Percentiles rank a stretch among this genome's conserved stretches.
Conservation (phyloP, 169 alveolate species). For the Plasmodium coatneyi region DNA sequence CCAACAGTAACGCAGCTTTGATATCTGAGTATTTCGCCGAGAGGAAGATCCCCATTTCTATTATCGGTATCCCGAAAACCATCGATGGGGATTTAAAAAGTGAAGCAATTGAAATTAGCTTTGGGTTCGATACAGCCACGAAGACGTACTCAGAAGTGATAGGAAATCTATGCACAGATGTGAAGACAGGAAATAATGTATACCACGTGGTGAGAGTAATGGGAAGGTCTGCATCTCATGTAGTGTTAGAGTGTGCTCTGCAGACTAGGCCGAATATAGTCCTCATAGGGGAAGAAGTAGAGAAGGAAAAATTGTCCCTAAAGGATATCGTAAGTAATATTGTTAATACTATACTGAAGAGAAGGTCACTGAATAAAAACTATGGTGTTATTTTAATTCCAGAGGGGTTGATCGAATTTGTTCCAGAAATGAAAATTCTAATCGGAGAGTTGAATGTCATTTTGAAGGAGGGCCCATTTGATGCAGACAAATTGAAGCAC, state of each 20-base stretch:
- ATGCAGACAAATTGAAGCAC: conserved; percentile 68
- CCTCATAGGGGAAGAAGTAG: conserved; percentile 96
- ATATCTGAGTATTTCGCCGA: conserved; percentile 95
- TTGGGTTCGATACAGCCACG: conserved; percentile 99
- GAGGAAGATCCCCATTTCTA: conserved; percentile 79
- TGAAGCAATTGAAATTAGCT: conserved; percentile 95
- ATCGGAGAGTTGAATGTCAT: conserved; percentile 94
- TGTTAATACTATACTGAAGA: conserved; percentile 92
- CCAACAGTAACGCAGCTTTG: conserved; percentile 98
- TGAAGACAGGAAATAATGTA: conserved; percentile 91
- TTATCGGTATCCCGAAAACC: conserved; percentile 99
- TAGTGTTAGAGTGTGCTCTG: conserved; percentile 97
- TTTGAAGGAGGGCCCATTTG: conserved; percentile 80
- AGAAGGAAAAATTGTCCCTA: conserved; percentile 89
- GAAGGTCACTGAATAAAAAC: conserved; percentile 91
- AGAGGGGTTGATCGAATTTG: conserved; percentile 98
- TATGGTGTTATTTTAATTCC: conserved; percentile 97
- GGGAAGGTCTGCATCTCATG: conserved; percentile 99
- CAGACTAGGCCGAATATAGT: conserved; percentile 96
- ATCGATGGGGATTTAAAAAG: conserved; percentile 99
- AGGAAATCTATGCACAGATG: conserved; percentile 95
- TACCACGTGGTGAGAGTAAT: conserved; percentile 97
- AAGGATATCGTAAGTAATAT: conserved; percentile 89
- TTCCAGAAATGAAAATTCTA: conserved; percentile 94
- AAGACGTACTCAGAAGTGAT: conserved; percentile 95